A percentile compares a stretch with the other conserved stretches of the same genome.
phyloP scores from a whole-genome alignment of 140 eudicot species.

The Oenanthe javanica region DNA sequence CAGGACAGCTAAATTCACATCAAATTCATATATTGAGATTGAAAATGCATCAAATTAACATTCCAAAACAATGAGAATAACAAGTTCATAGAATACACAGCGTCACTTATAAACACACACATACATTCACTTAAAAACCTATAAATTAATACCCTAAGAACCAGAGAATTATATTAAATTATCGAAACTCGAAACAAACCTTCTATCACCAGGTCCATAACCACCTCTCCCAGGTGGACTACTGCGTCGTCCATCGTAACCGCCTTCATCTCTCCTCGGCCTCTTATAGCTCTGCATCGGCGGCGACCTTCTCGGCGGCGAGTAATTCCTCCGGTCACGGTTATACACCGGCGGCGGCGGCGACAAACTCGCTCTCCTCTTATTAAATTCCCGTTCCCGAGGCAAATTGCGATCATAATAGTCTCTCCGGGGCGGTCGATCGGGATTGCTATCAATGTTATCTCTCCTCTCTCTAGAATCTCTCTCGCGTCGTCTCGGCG shows the following conservation, averaged over 20 bases:
- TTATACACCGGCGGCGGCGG: slow-evolving; percentile 68
- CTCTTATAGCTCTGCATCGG: slow-evolving; percentile 68
- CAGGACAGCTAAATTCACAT: background rate
- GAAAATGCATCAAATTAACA: background rate
- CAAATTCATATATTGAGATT: background rate
- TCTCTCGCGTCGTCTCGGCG: slow-evolving; percentile 50
- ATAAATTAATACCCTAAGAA: background rate
- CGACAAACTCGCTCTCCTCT: slow-evolving; percentile 62
- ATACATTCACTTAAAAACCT: background rate
- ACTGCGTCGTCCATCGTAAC: slow-evolving; percentile 70
- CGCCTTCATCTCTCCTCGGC: slow-evolving; percentile 74
- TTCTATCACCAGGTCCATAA: slow-evolving; percentile 70
- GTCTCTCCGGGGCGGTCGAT: slow-evolving; percentile 69
- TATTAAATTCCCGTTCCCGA: slow-evolving; percentile 55
- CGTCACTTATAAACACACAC: background rate
- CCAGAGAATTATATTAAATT: background rate
- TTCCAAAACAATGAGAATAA: background rate
- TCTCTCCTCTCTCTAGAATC: slow-evolving; percentile 72
- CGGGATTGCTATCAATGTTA: slow-evolving; percentile 30
- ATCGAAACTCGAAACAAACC: slow-evolving; percentile 31
- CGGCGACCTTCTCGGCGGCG: slow-evolving; percentile 68
- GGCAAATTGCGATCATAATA: slow-evolving; percentile 71
- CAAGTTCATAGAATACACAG: background rate
- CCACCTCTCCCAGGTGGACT: slow-evolving; percentile 82
- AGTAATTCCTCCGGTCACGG: slow-evolving; percentile 55